A percentile compares a stretch with the other conserved stretches of the same genome.
Conservation (phyloP, 73 alveolate species). For the Uronychia binucleata region DNA sequence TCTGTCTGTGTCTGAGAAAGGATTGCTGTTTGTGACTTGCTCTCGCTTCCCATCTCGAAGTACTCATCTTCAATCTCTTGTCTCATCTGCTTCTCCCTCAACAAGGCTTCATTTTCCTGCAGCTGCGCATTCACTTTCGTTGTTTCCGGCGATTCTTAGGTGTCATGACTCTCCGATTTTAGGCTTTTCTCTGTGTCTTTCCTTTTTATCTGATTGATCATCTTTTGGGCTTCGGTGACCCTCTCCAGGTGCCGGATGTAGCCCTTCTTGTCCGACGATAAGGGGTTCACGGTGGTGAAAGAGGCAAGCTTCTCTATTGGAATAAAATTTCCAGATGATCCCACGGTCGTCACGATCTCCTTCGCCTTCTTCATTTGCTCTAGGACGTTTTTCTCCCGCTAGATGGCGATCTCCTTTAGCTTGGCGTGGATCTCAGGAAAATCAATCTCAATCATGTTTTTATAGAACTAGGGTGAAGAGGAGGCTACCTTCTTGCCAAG, state of each 20-base stretch:
- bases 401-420: conserved; percentile 29
- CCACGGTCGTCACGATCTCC: background rate
- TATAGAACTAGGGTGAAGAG: conserved; percentile 18
- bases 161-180: background rate
- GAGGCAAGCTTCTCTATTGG: background rate
- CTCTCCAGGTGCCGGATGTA: background rate
- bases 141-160: background rate
- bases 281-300: background rate
- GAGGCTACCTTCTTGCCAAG: conserved; percentile 33
- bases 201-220: background rate
- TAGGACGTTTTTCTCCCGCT: conserved; percentile 37
- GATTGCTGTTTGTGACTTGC: background rate
- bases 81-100: background rate
- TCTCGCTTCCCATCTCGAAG: background rate
- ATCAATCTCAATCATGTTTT: conserved; percentile 44
- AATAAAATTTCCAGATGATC: background rate
- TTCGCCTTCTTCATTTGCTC: background rate
- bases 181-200: background rate
- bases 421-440: conserved; percentile 48
- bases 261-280: background rate
- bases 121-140: background rate
- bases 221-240: background rate
- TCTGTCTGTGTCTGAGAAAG: background rate
- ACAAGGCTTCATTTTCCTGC: background rate
- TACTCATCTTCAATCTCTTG: background rate